Conservation (phyloP, 2,329 filamentous ascomycete genomes). For the Colletotrichum simmondsii region DNA sequence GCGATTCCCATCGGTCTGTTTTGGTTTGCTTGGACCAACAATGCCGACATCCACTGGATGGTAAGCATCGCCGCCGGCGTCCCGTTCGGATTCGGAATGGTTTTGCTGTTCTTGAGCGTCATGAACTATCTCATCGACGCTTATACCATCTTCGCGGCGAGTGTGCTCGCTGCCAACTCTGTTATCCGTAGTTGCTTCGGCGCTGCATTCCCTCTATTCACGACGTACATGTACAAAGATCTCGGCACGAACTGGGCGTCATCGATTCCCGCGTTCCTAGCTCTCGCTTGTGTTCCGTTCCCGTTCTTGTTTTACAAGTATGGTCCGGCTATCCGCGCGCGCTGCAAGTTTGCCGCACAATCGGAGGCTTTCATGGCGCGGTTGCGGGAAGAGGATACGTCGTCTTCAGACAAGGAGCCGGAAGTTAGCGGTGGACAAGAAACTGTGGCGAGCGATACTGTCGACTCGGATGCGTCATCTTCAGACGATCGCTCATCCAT, state of each 20-base stretch:
- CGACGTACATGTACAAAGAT: slow-evolving; percentile 64
- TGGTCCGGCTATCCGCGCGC: slow-evolving; percentile 60
- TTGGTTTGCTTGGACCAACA: slow-evolving; percentile 68
- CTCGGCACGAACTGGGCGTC: slow-evolving; percentile 82
- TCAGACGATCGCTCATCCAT: not conserved
- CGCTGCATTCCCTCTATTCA: slow-evolving; percentile 79
- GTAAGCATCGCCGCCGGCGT: slow-evolving; percentile 51
- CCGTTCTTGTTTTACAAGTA: slow-evolving; percentile 82
- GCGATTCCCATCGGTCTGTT: slow-evolving; percentile 64
- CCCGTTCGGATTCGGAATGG: slow-evolving; percentile 49
- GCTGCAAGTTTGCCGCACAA: slow-evolving; percentile 66
- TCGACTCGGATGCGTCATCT: not conserved
- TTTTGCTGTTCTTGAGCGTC: slow-evolving; percentile 64
- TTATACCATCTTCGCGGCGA: slow-evolving; percentile 79
- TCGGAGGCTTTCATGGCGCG: slow-evolving; percentile 68
- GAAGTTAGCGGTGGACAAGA: slow-evolving; percentile 31
- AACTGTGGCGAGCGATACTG: not conserved
- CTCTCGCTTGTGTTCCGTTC: slow-evolving; percentile 76
- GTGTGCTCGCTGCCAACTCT: slow-evolving; percentile 77
- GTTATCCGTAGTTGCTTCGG: slow-evolving; percentile 79
- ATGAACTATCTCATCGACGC: slow-evolving; percentile 67
- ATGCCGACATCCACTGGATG: slow-evolving; percentile 59
- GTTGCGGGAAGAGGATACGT: slow-evolving; percentile 43
- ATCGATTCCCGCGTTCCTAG: slow-evolving; percentile 78
- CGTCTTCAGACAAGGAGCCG: slow-evolving; percentile 8